Evolutionary conservation across 1,284 basidiomycete species (phyloP).

Genomic region (Ustilago trichophora): DNA sequence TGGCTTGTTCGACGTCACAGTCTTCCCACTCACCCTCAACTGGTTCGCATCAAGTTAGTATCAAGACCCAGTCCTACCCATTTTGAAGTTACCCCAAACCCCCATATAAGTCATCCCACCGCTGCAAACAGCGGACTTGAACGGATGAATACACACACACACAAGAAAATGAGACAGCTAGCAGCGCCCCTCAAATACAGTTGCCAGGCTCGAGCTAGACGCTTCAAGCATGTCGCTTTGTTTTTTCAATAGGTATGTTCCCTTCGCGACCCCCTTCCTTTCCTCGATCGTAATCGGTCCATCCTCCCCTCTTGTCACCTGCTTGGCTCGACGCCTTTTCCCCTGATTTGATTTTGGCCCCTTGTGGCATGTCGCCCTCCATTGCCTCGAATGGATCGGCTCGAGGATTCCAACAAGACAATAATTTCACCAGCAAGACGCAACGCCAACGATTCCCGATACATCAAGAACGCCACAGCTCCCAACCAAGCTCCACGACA

Average conservation of each 20-base stretch:
- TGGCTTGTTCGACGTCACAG: no score
- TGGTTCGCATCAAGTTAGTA: constrained; percentile 67
- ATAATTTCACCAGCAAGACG: no score
- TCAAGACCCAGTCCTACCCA: no score
- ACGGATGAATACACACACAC: no score
- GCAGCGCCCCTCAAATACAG: no score
- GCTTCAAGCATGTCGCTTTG: no score
- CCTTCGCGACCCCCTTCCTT: constrained; percentile 18
- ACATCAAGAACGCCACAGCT: no score
- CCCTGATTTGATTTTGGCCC: constrained; percentile 42
- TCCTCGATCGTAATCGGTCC: constrained; percentile 16
- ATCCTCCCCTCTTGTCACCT: constrained; percentile 1
- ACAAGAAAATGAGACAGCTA: background rate
- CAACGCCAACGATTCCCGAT: no score
- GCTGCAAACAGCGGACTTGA: constrained; percentile 41
- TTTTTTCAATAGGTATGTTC: constrained; percentile 39
- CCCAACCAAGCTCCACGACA: no score
- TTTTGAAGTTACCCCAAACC: background rate
- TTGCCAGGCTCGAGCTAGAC: no score
- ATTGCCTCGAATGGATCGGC: constrained; percentile 1
- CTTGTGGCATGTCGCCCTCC: constrained; percentile 8
- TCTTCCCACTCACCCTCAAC: constrained; percentile 63
- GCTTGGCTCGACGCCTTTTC: constrained; percentile 32
- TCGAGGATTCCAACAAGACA: constrained; percentile 2
- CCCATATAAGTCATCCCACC: constrained; percentile 36